Base-by-base conservation (phyloP, 345 rosid species). In the Hypericum perforatum region DNA sequence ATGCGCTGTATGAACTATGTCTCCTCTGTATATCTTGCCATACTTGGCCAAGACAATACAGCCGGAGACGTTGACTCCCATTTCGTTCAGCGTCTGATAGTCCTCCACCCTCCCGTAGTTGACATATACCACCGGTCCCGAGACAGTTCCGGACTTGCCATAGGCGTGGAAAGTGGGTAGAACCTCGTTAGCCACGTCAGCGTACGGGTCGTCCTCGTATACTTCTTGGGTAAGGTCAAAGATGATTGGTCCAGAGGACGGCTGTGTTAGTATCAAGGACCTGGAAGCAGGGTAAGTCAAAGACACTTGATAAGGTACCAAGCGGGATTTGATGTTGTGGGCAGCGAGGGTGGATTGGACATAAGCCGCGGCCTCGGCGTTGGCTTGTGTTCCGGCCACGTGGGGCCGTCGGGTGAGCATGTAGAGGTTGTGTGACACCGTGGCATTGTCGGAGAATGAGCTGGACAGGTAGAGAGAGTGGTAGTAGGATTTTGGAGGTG, bases 391-490 rank as follows among this genome's bases (percentile, higher is more conserved):
- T 55, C 95, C 95, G 5, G 97, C 92, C 3, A 76, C 78, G 38
- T 85, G 95, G 1, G 97, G 95, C 22, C 79, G 80, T 64, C 75
- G 87, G 58, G 92, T 85, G 75, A 89, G 95, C 66, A 66, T 62
- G 43, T 62, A 60, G 74, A 85, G 89, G 67, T 89, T 66, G 54
- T 70, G 63, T 6, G 97, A 63, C 37, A 77, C 16, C 9, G 95
- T 81, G 54, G 69, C 75, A 59, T 84, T 87, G 60, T 81, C 79
- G 22, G 88, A 63, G n/a, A 82, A 66, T 58, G 82, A 59, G 53
- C 54, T 1, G 44, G 95, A 82, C 63, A 81, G 15, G 68, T 52
- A 85, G 55, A 79, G 84, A 7, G 70, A 38, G 60, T 79, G 89
- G 37, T 77, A 77, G 65, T 66, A 66, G 6, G 82, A 62, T 62